Percentiles rank a stretch among this genome's conserved stretches.
These are phyloP conservation scores for Novymonas esmeraldas DNA, from an alignment of 208 protist species.

Conservation along the genomic window DNA sequence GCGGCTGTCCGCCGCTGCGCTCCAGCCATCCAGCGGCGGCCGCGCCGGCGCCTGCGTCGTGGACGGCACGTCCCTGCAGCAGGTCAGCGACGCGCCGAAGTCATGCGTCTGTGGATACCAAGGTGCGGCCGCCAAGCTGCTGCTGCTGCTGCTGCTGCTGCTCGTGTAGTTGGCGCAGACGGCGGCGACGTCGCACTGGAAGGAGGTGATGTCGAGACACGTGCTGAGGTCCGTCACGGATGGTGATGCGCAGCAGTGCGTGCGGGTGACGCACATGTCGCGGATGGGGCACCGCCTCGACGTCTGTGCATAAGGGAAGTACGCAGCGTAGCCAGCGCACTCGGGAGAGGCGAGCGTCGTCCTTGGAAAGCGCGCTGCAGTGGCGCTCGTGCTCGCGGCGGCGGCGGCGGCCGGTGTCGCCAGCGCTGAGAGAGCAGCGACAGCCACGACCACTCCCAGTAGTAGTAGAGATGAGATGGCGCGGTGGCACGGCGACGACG, in stretches of 20 bases:
- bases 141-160: neutral
- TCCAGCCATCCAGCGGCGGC: neutral
- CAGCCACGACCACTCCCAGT: neutral
- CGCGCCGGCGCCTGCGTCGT: conserved; percentile 13
- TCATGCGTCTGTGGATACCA: conserved; percentile 17
- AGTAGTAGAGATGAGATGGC: too few species aligned
- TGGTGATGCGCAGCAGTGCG: conserved; percentile 7
- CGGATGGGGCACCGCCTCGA: conserved; percentile 13
- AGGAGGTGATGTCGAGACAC: conserved; percentile 28
- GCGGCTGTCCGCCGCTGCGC: neutral
- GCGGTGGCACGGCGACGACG: too few species aligned
- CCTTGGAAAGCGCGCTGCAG: neutral
- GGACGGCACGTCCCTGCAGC: conserved; percentile 10
- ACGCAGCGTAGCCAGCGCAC: conserved; percentile 7
- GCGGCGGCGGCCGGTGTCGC: neutral
- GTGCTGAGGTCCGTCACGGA: neutral
- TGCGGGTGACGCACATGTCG: conserved; percentile 23
- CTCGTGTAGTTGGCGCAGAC: conserved; percentile 6
- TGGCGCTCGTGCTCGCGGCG: neutral
- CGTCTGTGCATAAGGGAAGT: conserved; percentile 22
- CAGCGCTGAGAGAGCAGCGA: neutral
- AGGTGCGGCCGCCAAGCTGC: neutral
- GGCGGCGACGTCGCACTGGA: conserved; percentile 7
- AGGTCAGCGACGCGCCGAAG: conserved; percentile 18
- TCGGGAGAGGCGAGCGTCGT: neutral